phyloP scores from a whole-genome alignment of 768 basidiomycete genomes.

The Leccinum arenicola region DNA sequence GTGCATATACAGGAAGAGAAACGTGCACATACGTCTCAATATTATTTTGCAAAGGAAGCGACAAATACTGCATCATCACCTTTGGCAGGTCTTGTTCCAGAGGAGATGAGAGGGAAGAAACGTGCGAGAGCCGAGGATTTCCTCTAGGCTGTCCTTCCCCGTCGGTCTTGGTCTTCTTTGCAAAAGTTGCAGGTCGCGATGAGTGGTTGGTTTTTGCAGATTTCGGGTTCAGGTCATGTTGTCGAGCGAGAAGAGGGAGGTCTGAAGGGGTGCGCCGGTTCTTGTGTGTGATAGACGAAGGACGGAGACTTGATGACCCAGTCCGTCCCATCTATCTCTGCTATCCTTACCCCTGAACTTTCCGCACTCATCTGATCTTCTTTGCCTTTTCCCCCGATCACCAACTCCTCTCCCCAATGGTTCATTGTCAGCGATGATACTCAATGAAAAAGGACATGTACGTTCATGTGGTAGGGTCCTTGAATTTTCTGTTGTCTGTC shows the following conservation, averaged over 20 bases:
- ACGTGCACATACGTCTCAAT: conserved; percentile 62
- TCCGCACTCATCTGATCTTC: conserved; percentile 28
- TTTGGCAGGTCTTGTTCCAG: conserved; percentile 31
- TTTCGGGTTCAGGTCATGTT: conserved; percentile 23
- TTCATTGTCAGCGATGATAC: conserved; percentile 9
- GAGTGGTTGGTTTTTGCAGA: conserved; percentile 31
- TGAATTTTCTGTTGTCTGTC: conserved; percentile 17
- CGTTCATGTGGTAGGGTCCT: conserved; percentile 28
- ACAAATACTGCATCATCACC: conserved; percentile 21
- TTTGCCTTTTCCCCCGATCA: conserved; percentile 12
- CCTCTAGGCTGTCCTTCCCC: conserved; percentile 40
- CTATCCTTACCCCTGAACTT: conserved; percentile 21
- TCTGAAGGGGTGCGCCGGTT: background rate
- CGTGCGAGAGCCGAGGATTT: conserved; percentile 86
- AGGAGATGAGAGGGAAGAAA: conserved; percentile 78
- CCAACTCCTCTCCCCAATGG: conserved; percentile 10
- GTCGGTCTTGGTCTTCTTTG: conserved; percentile 32
- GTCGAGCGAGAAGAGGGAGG: conserved; percentile 4
- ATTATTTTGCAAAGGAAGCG: conserved; percentile 50
- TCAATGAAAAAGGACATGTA: conserved; percentile 14
- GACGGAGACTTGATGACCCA: conserved; percentile 33
- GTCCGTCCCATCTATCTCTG: conserved; percentile 36
- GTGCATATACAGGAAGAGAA: conserved; percentile 64
- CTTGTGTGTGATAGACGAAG: conserved; percentile 9
- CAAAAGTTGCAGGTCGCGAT: conserved; percentile 26